Conservation (phyloP, 129 eudicot species). For the Arctium lappa region DNA sequence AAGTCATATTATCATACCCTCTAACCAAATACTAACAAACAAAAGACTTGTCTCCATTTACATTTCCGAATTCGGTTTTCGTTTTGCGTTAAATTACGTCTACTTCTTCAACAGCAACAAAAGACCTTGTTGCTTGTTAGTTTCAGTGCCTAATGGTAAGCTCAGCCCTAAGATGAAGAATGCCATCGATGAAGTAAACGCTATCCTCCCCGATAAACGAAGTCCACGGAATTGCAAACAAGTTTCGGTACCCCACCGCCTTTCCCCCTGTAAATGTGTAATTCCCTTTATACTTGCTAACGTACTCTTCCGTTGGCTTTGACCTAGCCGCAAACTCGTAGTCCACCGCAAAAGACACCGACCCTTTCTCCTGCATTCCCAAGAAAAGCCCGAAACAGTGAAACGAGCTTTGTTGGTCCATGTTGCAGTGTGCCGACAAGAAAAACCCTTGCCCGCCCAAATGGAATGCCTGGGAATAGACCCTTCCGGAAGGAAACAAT, state of each 20-base stretch:
- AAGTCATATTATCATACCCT: constrained; percentile 2
- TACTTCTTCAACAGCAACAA: constrained; percentile 2
- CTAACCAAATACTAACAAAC: not conserved
- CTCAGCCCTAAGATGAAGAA: constrained; percentile 68
- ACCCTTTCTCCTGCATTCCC: constrained; percentile 79
- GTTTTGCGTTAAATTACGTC: constrained; percentile 17
- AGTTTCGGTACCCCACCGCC: constrained; percentile 74
- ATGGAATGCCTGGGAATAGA: constrained; percentile 77
- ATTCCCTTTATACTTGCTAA: constrained; percentile 60
- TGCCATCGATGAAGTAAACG: constrained; percentile 57
- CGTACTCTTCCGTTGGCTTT: constrained; percentile 43
- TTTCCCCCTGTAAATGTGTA: constrained; percentile 76
- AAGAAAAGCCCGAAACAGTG: constrained; percentile 82
- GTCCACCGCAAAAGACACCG: constrained; percentile 59
- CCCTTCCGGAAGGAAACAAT: constrained; percentile 56
- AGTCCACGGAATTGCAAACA: constrained; percentile 64
- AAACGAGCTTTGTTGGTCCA: constrained; percentile 63
- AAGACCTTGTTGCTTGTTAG: constrained; percentile 8
- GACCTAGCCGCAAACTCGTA: constrained; percentile 79
- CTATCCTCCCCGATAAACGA: constrained; percentile 65
- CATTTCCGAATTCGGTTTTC: constrained; percentile 5
- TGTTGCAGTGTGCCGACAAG: constrained; percentile 74
- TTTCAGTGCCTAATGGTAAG: constrained; percentile 44
- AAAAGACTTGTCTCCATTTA: constrained; percentile 7
- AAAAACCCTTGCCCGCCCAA: constrained; percentile 84